phyloP scores from a whole-genome alignment of 495 filamentous ascomycete species.

The Jackrogersella multiformis region DNA sequence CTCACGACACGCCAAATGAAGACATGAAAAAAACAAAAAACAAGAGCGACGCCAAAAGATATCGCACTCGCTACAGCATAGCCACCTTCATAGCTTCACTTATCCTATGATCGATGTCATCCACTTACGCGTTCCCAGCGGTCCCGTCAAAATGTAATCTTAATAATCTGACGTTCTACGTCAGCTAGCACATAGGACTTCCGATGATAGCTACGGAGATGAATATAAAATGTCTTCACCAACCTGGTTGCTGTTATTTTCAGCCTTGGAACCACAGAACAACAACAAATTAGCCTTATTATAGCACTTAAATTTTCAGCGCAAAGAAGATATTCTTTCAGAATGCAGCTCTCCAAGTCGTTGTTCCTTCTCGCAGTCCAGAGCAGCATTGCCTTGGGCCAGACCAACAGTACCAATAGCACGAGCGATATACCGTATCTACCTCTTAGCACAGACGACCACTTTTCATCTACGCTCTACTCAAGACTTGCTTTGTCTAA shows the following conservation, averaged over 20 bases:
- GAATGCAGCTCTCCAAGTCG: slow-evolving; percentile 27
- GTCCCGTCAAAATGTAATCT: background rate
- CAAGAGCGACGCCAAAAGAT: background rate
- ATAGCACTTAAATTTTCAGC: background rate
- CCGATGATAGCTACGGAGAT: background rate
- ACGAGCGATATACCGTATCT: slow-evolving; percentile 1
- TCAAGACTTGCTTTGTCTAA: slow-evolving; percentile 34
- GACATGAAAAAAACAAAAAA: no score
- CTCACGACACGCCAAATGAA: background rate
- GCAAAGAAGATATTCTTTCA: background rate
- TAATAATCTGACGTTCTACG: background rate
- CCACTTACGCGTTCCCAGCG: background rate
- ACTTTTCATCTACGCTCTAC: slow-evolving; percentile 46
- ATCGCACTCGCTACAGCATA: background rate
- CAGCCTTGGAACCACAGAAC: background rate
- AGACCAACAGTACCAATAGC: slow-evolving; percentile 24
- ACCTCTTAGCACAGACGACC: slow-evolving; percentile 40
- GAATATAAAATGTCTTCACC: slow-evolving; percentile 26
- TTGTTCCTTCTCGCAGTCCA: slow-evolving; percentile 16
- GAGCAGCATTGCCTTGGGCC: slow-evolving; percentile 17
- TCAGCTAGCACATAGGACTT: background rate
- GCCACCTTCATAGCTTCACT: slow-evolving; percentile 5
- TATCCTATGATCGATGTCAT: background rate
- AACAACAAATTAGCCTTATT: background rate
- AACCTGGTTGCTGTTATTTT: background rate